A percentile compares a stretch with the other conserved stretches of the same genome.
Conservation (phyloP, 2,329 filamentous ascomycete species). For the Grosmannia clavigera region DNA sequence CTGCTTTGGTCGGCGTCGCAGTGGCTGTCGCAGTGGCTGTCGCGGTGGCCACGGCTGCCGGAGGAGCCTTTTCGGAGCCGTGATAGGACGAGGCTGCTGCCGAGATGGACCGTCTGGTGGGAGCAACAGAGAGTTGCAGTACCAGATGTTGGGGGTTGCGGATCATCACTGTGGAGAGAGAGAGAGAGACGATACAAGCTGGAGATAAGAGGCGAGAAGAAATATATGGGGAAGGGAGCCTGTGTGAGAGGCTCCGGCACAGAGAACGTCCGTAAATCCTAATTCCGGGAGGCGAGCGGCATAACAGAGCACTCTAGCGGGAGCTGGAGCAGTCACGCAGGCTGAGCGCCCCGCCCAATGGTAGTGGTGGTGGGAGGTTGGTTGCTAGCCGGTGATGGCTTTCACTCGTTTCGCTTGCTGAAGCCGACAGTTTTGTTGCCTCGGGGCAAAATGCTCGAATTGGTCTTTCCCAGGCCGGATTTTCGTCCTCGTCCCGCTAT, state of each 20-base stretch:
- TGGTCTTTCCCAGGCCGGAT: background rate
- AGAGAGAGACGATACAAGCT: background rate
- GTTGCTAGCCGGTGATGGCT: background rate
- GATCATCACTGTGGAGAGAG: constrained; percentile 8
- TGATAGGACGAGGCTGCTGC: constrained; percentile 9
- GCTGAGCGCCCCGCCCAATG: background rate
- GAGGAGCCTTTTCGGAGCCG: background rate
- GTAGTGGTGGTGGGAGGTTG: background rate
- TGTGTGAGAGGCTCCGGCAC: no score
- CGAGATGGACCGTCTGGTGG: constrained; percentile 11
- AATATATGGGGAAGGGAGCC: background rate
- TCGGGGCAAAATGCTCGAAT: background rate
- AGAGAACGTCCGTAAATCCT: background rate
- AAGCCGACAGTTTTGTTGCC: no score
- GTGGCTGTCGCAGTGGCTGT: background rate
- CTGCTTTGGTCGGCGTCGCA: background rate
- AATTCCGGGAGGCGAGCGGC: background rate
- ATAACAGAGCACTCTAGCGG: background rate
- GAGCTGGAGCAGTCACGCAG: background rate
- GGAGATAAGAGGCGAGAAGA: background rate
- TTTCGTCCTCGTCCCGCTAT: background rate
- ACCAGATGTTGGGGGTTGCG: constrained; percentile 10
- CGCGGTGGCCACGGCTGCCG: background rate
- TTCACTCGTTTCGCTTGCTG: background rate
- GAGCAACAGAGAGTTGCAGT: constrained; percentile 13